Conservation (phyloP, 2,329 filamentous ascomycete species). For the Rhynchosporium agropyri region DNA sequence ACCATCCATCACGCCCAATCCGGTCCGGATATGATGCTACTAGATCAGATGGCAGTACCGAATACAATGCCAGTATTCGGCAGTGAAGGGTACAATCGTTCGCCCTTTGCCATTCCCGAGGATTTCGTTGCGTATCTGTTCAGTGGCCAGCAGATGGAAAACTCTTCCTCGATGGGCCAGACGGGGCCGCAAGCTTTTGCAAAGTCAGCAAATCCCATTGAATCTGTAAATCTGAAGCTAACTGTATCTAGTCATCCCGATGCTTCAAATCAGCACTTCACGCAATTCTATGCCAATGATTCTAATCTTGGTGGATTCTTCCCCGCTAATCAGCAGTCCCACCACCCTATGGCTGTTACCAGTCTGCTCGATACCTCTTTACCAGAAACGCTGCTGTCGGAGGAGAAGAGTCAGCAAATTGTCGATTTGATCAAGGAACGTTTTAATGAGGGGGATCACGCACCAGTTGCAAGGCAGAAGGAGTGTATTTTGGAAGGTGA, state of each 20-base stretch:
- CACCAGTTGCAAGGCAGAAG: conserved; percentile 73
- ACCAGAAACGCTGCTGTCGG: conserved; percentile 79
- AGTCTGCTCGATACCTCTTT: conserved; percentile 80
- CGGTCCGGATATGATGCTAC: conserved; percentile 56
- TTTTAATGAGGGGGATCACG: conserved; percentile 79
- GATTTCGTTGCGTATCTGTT: conserved; percentile 87
- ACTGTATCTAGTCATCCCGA: conserved; percentile 54
- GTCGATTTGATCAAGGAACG: conserved; percentile 78
- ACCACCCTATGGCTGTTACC: conserved; percentile 88
- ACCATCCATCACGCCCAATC: conserved; percentile 43
- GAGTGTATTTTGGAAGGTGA: conserved; percentile 80
- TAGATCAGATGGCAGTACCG: conserved; percentile 64
- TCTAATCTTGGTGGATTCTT: conserved; percentile 59
- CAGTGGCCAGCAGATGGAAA: conserved; percentile 63
- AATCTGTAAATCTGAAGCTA: conserved; percentile 18
- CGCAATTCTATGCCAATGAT: conserved; percentile 53
- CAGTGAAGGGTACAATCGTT: conserved; percentile 79
- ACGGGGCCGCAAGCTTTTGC: conserved; percentile 52
- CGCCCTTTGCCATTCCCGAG: conserved; percentile 83
- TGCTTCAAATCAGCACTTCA: conserved; percentile 52
- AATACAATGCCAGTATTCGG: conserved; percentile 86
- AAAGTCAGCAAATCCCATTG: conserved; percentile 49
- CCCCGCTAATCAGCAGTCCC: conserved; percentile 52
- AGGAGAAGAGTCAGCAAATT: conserved; percentile 83
- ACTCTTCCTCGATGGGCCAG: conserved; percentile 55